phyloP scores from a whole-genome alignment of 495 filamentous ascomycete species.

The Aspergillus kassunensis region DNA sequence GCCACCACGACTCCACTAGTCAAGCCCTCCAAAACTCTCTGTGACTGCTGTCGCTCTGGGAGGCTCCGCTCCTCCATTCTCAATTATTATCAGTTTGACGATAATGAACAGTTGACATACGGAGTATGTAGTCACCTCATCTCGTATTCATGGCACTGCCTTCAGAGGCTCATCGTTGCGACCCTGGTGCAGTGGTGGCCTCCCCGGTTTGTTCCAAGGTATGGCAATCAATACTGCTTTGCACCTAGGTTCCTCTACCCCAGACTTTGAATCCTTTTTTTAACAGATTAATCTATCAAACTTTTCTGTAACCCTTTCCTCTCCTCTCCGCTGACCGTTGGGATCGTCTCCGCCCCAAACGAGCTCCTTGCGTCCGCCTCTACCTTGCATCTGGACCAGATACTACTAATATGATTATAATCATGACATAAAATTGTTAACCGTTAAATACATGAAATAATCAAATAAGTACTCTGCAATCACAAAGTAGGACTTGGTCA shows the following conservation, averaged over 20 bases:
- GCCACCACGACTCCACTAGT: constrained; percentile 12
- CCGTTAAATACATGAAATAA: too few relatives aligned
- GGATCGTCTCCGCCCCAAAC: constrained; percentile 14
- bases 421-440: too few relatives aligned
- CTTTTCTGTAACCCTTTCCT: constrained; percentile 9
- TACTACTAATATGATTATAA: too few relatives aligned
- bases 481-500: too few relatives aligned
- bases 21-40: constrained; percentile 9
- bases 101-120: too few relatives aligned
- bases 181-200: too few relatives aligned
- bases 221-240: too few relatives aligned
- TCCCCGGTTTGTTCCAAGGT: background rate
- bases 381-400: background rate
- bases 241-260: constrained; percentile 1
- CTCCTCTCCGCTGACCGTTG: constrained; percentile 15
- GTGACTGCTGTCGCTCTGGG: constrained; percentile 12
- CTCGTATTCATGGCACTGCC: too few relatives aligned
- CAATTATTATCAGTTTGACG: too few relatives aligned
- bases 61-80: constrained; percentile 22
- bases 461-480: too few relatives aligned
- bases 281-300: background rate
- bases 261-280: constrained; percentile 10
- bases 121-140: constrained; percentile 1
- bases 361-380: constrained; percentile 12
- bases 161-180: too few relatives aligned